A percentile compares a stretch with the other conserved stretches of the same genome.
Conservation (phyloP, 1,284 basidiomycete genomes). For the Irpex sp. region DNA sequence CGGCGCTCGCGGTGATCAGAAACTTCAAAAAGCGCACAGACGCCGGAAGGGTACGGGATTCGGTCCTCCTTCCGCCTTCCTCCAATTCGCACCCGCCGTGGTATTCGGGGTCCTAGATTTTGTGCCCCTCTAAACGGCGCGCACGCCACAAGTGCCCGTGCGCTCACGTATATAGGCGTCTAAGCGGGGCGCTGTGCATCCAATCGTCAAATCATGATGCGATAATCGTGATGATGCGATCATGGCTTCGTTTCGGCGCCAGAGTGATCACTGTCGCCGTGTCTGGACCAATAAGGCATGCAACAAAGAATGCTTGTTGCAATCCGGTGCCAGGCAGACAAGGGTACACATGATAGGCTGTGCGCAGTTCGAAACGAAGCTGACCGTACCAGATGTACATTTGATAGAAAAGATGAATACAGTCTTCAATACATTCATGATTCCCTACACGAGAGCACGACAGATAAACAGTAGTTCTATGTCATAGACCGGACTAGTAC, state of each 20-base stretch:
- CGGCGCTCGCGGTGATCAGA: slow-evolving; percentile 1
- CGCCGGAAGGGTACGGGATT: background rate
- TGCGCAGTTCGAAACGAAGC: background rate
- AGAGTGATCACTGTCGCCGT: background rate
- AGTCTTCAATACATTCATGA: background rate
- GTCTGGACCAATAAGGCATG: background rate
- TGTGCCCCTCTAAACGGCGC: background rate
- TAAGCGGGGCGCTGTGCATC: background rate
- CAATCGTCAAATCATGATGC: background rate
- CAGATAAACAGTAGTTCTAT: slow-evolving; percentile 3
- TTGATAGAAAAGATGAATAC: background rate
- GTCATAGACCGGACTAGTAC: slow-evolving; percentile 5
- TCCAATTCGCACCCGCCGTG: background rate
- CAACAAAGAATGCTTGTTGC: background rate
- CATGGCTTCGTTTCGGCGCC: background rate
- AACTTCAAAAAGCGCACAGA: background rate
- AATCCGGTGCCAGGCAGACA: background rate
- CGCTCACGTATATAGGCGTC: background rate
- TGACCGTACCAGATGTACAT: background rate
- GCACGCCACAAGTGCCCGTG: background rate
- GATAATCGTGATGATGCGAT: background rate
- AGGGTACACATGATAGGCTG: background rate
- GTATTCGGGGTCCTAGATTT: background rate
- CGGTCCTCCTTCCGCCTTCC: background rate
- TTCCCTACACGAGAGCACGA: background rate